A percentile compares a stretch with the other conserved stretches of the same genome.
These are phyloP conservation scores for Globisporangium takayamanum DNA, from an alignment of 352 stramenopile species.

Conservation along the genomic window DNA sequence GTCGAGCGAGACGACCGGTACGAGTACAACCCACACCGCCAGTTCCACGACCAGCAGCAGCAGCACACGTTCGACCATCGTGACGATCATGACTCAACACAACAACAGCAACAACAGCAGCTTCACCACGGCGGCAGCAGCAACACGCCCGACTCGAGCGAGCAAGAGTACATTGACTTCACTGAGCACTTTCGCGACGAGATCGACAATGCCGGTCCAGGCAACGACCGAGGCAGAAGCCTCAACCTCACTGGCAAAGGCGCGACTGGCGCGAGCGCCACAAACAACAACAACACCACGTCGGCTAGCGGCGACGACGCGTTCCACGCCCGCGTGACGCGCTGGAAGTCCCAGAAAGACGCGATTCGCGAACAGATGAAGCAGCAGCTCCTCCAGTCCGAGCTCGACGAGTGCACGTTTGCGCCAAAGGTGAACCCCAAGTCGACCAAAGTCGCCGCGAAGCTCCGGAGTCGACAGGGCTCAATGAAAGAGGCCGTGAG, in stretches of 20 bases:
- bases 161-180: conserved; percentile 45
- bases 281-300: conserved; percentile 12
- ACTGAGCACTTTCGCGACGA: conserved; percentile 39
- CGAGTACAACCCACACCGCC: conserved; percentile 21
- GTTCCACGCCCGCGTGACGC: conserved; percentile 67
- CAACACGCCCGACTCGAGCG: not conserved
- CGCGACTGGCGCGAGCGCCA: conserved; percentile 8
- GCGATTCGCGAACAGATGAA: conserved; percentile 72
- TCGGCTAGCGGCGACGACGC: conserved; percentile 24
- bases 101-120: not conserved
- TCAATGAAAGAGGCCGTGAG: conserved; percentile 14
- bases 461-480: conserved; percentile 38
- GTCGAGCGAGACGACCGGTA: conserved; percentile 11
- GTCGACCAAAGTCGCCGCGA: conserved; percentile 61
- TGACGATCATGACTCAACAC: not conserved
- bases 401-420: conserved; percentile 78
- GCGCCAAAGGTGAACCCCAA: conserved; percentile 67
- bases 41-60: conserved; percentile 12
- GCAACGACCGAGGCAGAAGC: not conserved
- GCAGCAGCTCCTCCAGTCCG: conserved; percentile 63
- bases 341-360: conserved; percentile 78
- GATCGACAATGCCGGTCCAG: conserved; percentile 12
- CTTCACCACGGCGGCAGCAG: too few relatives aligned
- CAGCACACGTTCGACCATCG: not conserved
- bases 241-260: conserved; percentile 7